Percentiles rank a stretch among this genome's conserved stretches.
phyloP scores from a whole-genome alignment of 805 yeast species.

The Helenozyma baotianmanensis region DNA sequence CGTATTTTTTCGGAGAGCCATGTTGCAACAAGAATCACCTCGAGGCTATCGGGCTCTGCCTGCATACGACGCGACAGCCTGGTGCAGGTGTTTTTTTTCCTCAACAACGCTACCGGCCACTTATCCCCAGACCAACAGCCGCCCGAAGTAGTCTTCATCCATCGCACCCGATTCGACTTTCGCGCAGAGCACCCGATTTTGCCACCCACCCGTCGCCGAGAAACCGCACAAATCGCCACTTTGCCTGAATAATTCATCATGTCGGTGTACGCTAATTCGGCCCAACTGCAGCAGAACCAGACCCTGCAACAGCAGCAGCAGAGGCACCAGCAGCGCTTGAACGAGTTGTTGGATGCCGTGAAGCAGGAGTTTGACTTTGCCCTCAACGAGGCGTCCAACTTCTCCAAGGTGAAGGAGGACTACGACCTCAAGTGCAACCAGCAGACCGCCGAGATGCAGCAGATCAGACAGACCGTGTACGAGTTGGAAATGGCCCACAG shows the following conservation, averaged over 20 bases:
- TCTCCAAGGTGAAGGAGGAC: slow-evolving; percentile 88
- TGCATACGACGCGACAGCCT: not conserved
- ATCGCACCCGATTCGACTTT: too few species aligned
- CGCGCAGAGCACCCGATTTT: too few species aligned
- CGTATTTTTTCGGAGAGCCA: too few species aligned
- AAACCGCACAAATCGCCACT: too few species aligned
- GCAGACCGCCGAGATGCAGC: slow-evolving; percentile 90
- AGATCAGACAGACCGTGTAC: slow-evolving; percentile 87
- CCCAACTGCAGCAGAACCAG: slow-evolving; percentile 18
- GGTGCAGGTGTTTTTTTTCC: slow-evolving; percentile 3
- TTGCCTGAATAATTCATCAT: slow-evolving; percentile 3
- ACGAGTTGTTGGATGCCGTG: slow-evolving; percentile 86
- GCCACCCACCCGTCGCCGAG: too few species aligned
- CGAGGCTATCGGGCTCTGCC: too few species aligned
- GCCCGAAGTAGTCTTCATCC: too few species aligned
- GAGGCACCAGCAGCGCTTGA: slow-evolving; percentile 46
- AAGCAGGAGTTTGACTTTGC: slow-evolving; percentile 87
- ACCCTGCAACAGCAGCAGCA: slow-evolving; percentile 34
- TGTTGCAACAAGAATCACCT: too few species aligned
- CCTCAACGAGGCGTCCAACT: slow-evolving; percentile 77
- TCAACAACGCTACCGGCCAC: not conserved
- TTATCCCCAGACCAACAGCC: not conserved
- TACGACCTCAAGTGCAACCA: slow-evolving; percentile 85
- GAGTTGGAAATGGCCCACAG: slow-evolving; percentile 93
- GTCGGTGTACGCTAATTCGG: slow-evolving; percentile 18